Percentiles rank a stretch among this genome's conserved stretches.
Evolutionary conservation across 305 asterid species (phyloP).

Genomic region (Solanum hybrid): DNA sequence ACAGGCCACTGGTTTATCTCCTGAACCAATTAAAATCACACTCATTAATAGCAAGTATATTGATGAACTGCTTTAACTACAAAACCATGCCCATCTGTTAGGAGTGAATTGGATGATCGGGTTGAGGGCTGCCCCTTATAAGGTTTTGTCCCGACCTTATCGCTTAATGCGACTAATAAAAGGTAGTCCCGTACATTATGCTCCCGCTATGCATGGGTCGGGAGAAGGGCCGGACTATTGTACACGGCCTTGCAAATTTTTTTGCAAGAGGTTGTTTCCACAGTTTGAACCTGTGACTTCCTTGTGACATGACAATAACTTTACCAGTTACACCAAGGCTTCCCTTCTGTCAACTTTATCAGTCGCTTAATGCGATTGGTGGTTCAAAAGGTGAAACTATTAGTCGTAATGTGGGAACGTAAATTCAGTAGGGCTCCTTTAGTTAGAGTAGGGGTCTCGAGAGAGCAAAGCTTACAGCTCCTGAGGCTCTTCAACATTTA

Average conservation of each 20-base stretch:
- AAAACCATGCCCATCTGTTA: neutral
- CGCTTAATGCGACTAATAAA: neutral
- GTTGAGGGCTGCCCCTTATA: neutral
- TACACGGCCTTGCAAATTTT: neutral
- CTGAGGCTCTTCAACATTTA: neutral
- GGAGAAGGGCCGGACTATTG: neutral
- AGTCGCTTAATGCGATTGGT: neutral
- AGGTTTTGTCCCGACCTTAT: neutral
- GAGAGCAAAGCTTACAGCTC: neutral
- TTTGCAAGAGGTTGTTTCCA: neutral
- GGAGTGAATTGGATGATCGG: neutral
- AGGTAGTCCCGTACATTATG: neutral
- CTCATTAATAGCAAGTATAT: neutral
- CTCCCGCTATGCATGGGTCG: neutral
- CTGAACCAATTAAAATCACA: constrained; percentile 24
- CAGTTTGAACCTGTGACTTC: too few relatives aligned
- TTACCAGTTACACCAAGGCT: neutral
- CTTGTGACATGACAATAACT: neutral
- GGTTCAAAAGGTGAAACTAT: neutral
- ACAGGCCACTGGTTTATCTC: constrained; percentile 66
- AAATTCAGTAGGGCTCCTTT: neutral
- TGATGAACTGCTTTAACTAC: neutral
- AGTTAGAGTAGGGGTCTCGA: constrained; percentile 3
- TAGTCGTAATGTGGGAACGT: neutral
- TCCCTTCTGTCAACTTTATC: neutral